Base-by-base conservation (phyloP, 2,329 filamentous ascomycete genomes). In the Beauveria sp. region DNA sequence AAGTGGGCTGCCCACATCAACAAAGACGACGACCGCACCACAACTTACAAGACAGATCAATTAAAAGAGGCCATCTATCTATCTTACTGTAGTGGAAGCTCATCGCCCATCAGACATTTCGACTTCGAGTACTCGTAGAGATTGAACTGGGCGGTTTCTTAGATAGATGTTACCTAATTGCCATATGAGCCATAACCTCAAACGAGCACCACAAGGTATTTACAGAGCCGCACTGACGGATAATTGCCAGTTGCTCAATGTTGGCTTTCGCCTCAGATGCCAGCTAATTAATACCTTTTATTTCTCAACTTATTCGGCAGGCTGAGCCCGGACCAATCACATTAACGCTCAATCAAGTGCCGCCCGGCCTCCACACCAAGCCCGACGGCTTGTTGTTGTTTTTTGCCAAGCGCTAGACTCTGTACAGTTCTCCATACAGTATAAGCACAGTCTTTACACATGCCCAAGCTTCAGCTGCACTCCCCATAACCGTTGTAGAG, bases 371-470 rank as follows among this genome's bases (percentile, higher is more conserved):
- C 54, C 54, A 57, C 42, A 24, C 18, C 43, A 34, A 12, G 20
- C n/a, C 22, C 42, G 54, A 57, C 16, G 45, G 42, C 43, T 50
- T 58, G 55, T 58, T 58, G 55, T 58, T 58, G 54, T 57, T 57
- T 58, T 42, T 31, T 45, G 46, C 20, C 20, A 42, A 34, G 2
- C 31, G n/a, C 28, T 46, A 10, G 8, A 46, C 12, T 24, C 5
- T 2, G 22, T 20, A 58, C 55, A 40, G 55, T 50, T 50, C 45
- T 58, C 26, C 22, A 50, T 50, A 58, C 55, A 58, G 55, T 58
- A 18, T 50, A 14, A 20, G 10, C 55, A 58, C 55, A 5, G 55
- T 28, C 20, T 31, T 5, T 46, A 58, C 55, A 58, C 55, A 50
- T 40, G 45, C 31, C 45, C 55, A 18, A 28, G 54, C 16, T 58